A percentile compares a stretch with the other conserved stretches of the same genome.
Conservation (phyloP, 257 asterid genomes). For the Mentha longifolia region DNA sequence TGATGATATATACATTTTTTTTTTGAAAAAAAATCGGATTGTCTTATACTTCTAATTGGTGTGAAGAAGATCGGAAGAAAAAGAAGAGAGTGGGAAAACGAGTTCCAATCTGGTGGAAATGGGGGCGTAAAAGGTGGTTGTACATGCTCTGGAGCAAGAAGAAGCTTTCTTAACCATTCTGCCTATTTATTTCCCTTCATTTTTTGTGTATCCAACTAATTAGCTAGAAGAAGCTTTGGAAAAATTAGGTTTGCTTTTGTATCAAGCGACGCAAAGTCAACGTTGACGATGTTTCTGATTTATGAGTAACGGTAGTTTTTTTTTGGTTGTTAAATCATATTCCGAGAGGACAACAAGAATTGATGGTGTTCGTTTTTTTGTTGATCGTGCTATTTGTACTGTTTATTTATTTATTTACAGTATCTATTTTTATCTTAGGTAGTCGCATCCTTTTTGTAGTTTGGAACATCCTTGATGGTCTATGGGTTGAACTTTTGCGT, state of each 20-base stretch:
- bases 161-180: conserved; percentile 44
- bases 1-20: neutral
- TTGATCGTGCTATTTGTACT: too few relatives aligned
- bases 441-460: too few relatives aligned
- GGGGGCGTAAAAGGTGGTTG: conserved; percentile 66
- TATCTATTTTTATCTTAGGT: too few relatives aligned
- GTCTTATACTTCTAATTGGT: conserved; percentile 19
- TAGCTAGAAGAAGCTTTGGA: neutral
- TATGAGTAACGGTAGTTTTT: neutral
- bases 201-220: neutral
- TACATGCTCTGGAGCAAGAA: conserved; percentile 57
- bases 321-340: too few relatives aligned
- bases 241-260: neutral
- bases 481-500: too few relatives aligned
- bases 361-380: too few relatives aligned
- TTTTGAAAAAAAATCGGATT: too few relatives aligned
- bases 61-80: conserved; percentile 60
- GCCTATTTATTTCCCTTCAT: neutral
- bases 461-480: too few relatives aligned
- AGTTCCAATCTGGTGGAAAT: conserved; percentile 77
- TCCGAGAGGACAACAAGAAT: too few relatives aligned
- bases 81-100: conserved; percentile 44
- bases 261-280: neutral
- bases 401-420: too few relatives aligned
- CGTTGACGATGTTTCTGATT: neutral